Conservation (phyloP, 495 filamentous ascomycete genomes). For the Cryomyces minteri region DNA sequence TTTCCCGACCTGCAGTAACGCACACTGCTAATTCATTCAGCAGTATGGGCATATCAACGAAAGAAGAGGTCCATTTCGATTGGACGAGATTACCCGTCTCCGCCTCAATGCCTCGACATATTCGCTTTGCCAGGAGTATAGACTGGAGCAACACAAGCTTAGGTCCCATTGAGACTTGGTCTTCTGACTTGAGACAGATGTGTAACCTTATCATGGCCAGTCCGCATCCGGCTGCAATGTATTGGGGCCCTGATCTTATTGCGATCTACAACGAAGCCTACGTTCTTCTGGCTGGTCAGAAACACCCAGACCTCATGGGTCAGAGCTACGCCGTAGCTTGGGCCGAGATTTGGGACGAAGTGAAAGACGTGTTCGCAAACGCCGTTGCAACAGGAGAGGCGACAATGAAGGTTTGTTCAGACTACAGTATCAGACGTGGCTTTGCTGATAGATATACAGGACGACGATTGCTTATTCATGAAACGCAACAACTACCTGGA, state of each 20-base stretch:
- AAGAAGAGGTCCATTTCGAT: conserved; percentile 33
- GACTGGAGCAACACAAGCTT: conserved; percentile 48
- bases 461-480: conserved; percentile 50
- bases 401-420: too few relatives aligned
- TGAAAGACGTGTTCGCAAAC: conserved; percentile 37
- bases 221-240: conserved; percentile 53
- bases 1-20: too few relatives aligned
- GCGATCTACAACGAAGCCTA: conserved; percentile 64
- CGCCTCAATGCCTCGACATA: conserved; percentile 37
- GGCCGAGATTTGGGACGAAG: conserved; percentile 46
- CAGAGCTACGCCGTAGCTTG: conserved; percentile 41
- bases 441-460: too few relatives aligned
- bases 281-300: conserved; percentile 44
- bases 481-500: conserved; percentile 41
- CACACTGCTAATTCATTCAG: too few relatives aligned
- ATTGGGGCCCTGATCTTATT: conserved; percentile 46
- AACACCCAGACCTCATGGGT: conserved; percentile 53
- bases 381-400: conserved; percentile 42
- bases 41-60: background rate
- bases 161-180: conserved; percentile 48
- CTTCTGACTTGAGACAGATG: conserved; percentile 41
- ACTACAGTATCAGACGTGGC: too few relatives aligned
- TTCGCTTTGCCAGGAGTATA: conserved; percentile 42
- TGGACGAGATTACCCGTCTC: conserved; percentile 47
- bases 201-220: conserved; percentile 45